Conservation (phyloP, 441 rosid species). For the Sinapis alba region DNA sequence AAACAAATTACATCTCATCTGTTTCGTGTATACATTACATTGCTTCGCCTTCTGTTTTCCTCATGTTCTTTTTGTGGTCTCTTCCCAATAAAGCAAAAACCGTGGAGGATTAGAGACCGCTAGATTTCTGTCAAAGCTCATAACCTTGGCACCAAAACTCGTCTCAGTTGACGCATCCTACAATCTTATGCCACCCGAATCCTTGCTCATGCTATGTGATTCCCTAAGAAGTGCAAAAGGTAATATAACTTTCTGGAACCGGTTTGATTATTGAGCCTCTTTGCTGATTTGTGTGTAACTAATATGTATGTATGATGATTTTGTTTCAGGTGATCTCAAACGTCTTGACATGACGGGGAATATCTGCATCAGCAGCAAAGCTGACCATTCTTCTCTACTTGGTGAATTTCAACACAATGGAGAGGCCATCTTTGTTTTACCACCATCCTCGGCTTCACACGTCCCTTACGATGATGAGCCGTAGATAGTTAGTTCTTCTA, state of each 20-base stretch:
- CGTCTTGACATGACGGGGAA: slow-evolving; percentile 83
- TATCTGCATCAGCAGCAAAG: slow-evolving; percentile 41
- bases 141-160: slow-evolving; percentile 63
- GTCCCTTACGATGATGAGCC: slow-evolving; percentile 88
- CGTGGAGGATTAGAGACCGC: slow-evolving; percentile 82
- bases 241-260: slow-evolving; percentile 28
- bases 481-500: slow-evolving; percentile 33
- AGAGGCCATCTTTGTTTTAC: slow-evolving; percentile 59
- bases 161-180: slow-evolving; percentile 59
- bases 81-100: slow-evolving; percentile 63
- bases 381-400: slow-evolving; percentile 46
- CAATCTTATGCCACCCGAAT: slow-evolving; percentile 81
- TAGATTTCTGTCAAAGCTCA: slow-evolving; percentile 70
- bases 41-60: neutral
- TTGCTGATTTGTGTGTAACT: neutral
- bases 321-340: slow-evolving; percentile 57
- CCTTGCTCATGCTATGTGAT: slow-evolving; percentile 59
- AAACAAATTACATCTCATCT: slow-evolving; percentile 28
- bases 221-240: slow-evolving; percentile 61
- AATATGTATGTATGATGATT: slow-evolving; percentile 25
- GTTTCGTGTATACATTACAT: neutral
- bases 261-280: neutral
- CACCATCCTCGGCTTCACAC: slow-evolving; percentile 35
- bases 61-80: slow-evolving; percentile 13
- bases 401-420: slow-evolving; percentile 58